Base-by-base conservation (phyloP, 2,329 filamentous ascomycete species). In the Diaporthe vaccinii region DNA sequence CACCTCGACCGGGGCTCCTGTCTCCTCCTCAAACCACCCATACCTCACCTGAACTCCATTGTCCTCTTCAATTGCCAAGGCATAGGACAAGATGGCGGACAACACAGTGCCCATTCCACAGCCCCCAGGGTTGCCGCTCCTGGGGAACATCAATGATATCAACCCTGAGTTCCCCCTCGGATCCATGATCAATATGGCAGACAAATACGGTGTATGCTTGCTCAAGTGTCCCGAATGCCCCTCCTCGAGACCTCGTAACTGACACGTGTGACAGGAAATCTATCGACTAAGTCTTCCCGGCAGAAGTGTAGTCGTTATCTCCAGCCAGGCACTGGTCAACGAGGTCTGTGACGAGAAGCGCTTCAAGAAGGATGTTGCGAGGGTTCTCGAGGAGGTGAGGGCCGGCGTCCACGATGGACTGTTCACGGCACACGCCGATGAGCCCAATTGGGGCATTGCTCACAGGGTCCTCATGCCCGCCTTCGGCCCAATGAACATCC, bases 401-500 rank as follows among this genome's bases (percentile, higher is more conserved):
- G 87, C 90, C 75, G 90, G 89, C 34, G 85, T 90, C 2, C 85
- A 89, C 71, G 91, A 93, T 84, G 92, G 91, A 17, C 86, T 94
- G 17, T 93, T 94, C 80, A 93, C 91, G 0, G 76, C 76, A 34
- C 71, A 62, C 15, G 44, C 71, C 10, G 86, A 87, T 4, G 89
- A 91, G 78, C 85, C 87, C 73, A 91, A 91, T 79, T 94, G 93
- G 93, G 90, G 88, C 36, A 88, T 93, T 77, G 93, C 93, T 39
- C 90, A 94, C 79, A 85, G 91, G 31, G 84, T 92, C 22, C 84
- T 95, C 72, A 88, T 93, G 79, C 92, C 93, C 0, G 92, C 92
- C 3, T 94, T 95, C 80, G 93, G 93, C 0, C 93, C 93, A 0
- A 82, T 94, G 31, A 87, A 89, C 1, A 94, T 95, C 78, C 87